Base-by-base conservation (phyloP, 805 yeast species). In the Blastobotrys muscicola region DNA sequence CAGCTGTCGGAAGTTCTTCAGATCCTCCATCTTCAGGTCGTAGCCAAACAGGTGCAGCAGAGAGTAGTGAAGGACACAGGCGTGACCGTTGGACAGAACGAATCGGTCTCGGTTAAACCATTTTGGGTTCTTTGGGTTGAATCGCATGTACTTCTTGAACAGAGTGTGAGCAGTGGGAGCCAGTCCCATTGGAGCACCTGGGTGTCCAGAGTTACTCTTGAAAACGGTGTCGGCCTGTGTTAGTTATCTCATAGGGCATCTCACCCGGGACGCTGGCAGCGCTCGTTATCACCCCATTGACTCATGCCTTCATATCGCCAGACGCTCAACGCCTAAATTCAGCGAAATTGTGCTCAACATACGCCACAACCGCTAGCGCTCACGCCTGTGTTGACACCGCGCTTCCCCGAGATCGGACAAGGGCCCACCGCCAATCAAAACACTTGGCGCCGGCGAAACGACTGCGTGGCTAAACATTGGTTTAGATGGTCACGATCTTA, bases 141-240 rank as follows among this genome's bases (percentile, higher is more conserved):
- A 78, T 57, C 70, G 81, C 82, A 89, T 74, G 61, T 76, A 76
- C 65, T 78, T 74, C 57, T 66, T 65, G 78, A 82, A 85, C 51
- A 90, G 65, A 45, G 79, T 81, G 67, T 90, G 97, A 50, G 97
- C 95, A 48, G 89, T 81, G 38, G 97, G 95, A 12, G 98, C 97
- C 68, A 90, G 72, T 51, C 97, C 97, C 77, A 90, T 79, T 59
- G 97, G 97, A 43, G 98, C 97, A 55, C 98, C 98, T 44, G 98
- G 98, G 71, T 90, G 98, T 54, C 98, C 98, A 48, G 95, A 82
- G 69, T 90, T 83, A 58, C 97, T 90, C 68, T 78, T 75, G 47
- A 81, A 73, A 50, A 85, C 94, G 52, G 84, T 79, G 65, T 90
- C 98, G 43, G 84, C 82, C 68, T 64, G 43, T n/a, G 37, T 34